phyloP scores from a whole-genome alignment of 192 early-diverging fungal species.

The Phlyctochytrium planicorne region DNA sequence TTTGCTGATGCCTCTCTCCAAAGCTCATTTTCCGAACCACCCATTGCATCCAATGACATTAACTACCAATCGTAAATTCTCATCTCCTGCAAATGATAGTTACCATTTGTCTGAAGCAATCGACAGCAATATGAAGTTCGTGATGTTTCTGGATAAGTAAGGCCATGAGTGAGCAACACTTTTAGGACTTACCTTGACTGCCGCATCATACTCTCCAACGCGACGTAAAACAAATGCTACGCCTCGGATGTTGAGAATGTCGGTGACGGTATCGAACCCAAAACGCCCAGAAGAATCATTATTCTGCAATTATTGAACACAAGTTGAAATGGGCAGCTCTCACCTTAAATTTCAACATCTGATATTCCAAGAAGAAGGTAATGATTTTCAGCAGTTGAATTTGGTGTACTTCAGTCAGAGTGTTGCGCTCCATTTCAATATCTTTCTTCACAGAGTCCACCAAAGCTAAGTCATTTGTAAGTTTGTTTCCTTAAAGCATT shows the following conservation, averaged over 20 bases:
- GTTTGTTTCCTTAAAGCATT: neutral
- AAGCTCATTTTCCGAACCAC: constrained; percentile 43
- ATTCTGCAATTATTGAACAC: no score
- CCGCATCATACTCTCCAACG: constrained; percentile 28
- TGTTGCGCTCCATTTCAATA: constrained; percentile 40
- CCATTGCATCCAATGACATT: constrained; percentile 51
- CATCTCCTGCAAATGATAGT: constrained; percentile 6
- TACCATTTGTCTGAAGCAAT: constrained; percentile 68
- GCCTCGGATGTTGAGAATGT: constrained; percentile 34
- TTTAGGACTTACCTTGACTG: neutral
- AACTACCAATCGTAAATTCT: no score
- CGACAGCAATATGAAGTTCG: constrained; percentile 49
- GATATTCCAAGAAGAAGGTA: constrained; percentile 43
- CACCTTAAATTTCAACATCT: constrained; percentile 23
- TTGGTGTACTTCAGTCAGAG: constrained; percentile 35
- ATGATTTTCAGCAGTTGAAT: constrained; percentile 35
- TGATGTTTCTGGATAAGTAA: constrained; percentile 51
- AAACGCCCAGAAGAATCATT: no score
- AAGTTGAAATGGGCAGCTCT: no score
- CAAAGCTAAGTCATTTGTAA: constrained; percentile 25
- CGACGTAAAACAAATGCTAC: constrained; percentile 36
- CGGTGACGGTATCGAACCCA: constrained; percentile 46
- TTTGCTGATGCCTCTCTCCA: constrained; percentile 57
- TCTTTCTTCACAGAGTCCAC: constrained; percentile 39
- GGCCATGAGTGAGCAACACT: no score